phyloP scores from a whole-genome alignment of 805 yeast genomes.

The Nakazawaea ishiwadae region DNA sequence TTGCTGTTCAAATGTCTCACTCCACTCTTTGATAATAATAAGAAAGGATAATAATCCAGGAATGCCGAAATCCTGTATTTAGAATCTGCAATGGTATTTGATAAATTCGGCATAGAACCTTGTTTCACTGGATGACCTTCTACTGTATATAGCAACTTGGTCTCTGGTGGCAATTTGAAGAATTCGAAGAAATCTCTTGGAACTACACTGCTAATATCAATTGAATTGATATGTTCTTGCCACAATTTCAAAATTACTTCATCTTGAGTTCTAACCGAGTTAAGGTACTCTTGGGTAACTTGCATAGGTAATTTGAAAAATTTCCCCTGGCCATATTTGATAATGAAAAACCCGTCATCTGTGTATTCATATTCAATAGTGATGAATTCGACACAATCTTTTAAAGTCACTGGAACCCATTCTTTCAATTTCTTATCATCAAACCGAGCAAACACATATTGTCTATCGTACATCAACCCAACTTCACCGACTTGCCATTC shows the following conservation, averaged over 20 bases:
- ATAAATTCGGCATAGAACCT: constrained; percentile 17
- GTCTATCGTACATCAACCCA: constrained; percentile 26
- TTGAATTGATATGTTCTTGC: not conserved
- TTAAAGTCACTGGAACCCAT: constrained; percentile 17
- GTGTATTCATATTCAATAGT: constrained; percentile 14
- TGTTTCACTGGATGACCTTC: constrained; percentile 21
- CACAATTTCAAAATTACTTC: constrained; percentile 1
- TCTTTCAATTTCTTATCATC: not conserved
- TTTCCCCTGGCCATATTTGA: constrained; percentile 1
- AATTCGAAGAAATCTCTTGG: constrained; percentile 2
- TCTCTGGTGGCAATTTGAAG: constrained; percentile 3
- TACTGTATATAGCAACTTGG: constrained; percentile 19
- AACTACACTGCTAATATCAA: not conserved
- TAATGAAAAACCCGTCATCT: constrained; percentile 6
- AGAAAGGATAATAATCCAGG: constrained; percentile 26
- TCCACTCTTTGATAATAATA: constrained; percentile 21
- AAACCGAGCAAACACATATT: constrained; percentile 15
- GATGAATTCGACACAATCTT: constrained; percentile 15
- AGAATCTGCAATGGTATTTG: constrained; percentile 1
- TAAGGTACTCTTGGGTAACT: not conserved
- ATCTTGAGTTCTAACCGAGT: not conserved
- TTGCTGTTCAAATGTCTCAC: constrained; percentile 15
- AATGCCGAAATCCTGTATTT: constrained; percentile 18
- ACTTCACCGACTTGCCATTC: constrained; percentile 22
- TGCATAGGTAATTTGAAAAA: constrained; percentile 7